Evolutionary conservation across 2,329 filamentous ascomycete genomes (phyloP).

Genomic region (Immersiporthe knoxdaviesiana): DNA sequence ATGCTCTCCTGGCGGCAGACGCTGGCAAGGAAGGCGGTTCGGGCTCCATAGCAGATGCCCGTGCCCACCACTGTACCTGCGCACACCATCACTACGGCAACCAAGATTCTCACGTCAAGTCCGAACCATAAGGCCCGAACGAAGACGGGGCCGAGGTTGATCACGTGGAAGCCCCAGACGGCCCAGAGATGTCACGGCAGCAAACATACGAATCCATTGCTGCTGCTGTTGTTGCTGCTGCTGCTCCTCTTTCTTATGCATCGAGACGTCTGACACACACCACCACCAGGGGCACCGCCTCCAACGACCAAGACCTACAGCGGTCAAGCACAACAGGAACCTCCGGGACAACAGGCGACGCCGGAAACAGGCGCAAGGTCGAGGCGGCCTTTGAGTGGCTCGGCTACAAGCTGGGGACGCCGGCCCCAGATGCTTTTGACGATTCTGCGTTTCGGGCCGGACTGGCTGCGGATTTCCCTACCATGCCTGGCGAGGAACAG

Average conservation of each 20-base stretch:
- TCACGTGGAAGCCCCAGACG: not conserved
- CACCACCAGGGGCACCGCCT: constrained; percentile 2
- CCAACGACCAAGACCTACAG: not conserved
- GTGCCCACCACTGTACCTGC: not conserved
- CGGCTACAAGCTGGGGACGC: constrained; percentile 15
- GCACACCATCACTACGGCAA: not conserved
- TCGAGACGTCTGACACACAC: not conserved
- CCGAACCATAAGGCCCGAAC: not conserved
- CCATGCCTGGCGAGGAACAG: constrained; percentile 17
- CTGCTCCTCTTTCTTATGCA: not conserved
- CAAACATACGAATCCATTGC: not conserved
- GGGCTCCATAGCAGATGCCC: not conserved
- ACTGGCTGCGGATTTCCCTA: constrained; percentile 17
- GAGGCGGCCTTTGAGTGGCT: constrained; percentile 12
- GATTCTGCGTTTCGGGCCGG: constrained; percentile 14
- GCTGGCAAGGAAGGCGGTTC: not conserved
- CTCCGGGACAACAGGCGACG: not conserved
- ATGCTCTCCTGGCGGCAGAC: constrained; percentile 16
- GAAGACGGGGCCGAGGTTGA: not conserved
- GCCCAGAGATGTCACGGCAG: not conserved
- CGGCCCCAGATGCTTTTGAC: constrained; percentile 19
- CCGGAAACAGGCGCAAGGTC: constrained; percentile 15
- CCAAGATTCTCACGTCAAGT: not conserved
- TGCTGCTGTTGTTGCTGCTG: not conserved
- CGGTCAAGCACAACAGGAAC: not conserved